phyloP scores from a whole-genome alignment of 176 grass and related monocot genomes.

The Oryza officinalis region DNA sequence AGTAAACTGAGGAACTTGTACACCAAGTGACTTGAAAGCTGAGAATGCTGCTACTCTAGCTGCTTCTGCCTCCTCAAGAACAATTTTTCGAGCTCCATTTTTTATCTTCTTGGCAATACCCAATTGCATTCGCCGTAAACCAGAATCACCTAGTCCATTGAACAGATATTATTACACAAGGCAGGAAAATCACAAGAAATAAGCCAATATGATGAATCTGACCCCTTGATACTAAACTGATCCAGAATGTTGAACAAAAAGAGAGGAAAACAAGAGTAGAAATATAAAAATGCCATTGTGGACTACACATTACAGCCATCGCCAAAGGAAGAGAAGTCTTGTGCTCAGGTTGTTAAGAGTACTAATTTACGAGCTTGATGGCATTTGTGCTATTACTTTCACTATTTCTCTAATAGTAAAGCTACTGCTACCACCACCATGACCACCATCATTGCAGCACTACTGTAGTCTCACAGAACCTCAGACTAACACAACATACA shows the following conservation, averaged over 20 bases:
- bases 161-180: slow-evolving; percentile 28
- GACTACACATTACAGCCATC: neutral
- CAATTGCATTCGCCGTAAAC: slow-evolving; percentile 67
- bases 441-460: slow-evolving; percentile 1
- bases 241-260: slow-evolving; percentile 1
- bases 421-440: neutral
- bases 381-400: neutral
- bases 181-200: slow-evolving; percentile 11
- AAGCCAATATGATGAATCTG: slow-evolving; percentile 1
- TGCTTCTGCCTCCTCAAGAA: slow-evolving; percentile 95
- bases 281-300: slow-evolving; percentile 1
- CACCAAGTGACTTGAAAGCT: slow-evolving; percentile 90
- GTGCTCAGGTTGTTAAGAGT: neutral
- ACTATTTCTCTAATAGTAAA: neutral
- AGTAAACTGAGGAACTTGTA: slow-evolving; percentile 82
- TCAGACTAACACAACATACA: neutral
- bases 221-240: slow-evolving; percentile 6
- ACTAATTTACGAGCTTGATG: neutral
- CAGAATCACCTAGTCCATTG: slow-evolving; percentile 50
- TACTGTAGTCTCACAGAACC: neutral
- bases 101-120: slow-evolving; percentile 97
- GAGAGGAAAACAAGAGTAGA: neutral
- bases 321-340: slow-evolving; percentile 1
- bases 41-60: slow-evolving; percentile 86
- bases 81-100: slow-evolving; percentile 86